phyloP scores from a whole-genome alignment of 2,329 filamentous ascomycete genomes.

The Apiospora malaysiana region DNA sequence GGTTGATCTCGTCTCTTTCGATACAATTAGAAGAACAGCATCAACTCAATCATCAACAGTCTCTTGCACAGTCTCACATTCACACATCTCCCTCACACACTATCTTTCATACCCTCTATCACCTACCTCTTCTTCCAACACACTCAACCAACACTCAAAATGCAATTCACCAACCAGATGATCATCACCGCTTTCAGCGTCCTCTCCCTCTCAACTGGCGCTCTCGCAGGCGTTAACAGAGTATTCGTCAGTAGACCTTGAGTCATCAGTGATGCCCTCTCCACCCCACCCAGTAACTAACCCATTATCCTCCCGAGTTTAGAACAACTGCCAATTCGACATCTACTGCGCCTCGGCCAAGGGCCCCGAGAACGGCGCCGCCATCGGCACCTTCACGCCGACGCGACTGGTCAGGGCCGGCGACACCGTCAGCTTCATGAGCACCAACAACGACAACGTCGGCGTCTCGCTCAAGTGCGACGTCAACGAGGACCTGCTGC shows the following conservation, averaged over 20 bases:
- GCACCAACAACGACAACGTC: slow-evolving; percentile 29
- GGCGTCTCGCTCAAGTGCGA: slow-evolving; percentile 34
- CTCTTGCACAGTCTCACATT: background rate
- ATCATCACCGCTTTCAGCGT: background rate
- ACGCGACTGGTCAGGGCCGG: background rate
- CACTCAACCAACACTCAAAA: background rate
- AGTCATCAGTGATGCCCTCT: background rate
- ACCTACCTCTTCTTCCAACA: background rate
- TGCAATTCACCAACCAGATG: background rate
- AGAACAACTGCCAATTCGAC: slow-evolving; percentile 17
- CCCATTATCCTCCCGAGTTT: background rate
- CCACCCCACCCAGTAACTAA: background rate
- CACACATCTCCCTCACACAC: background rate
- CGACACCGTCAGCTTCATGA: slow-evolving; percentile 1
- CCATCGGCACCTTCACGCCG: background rate
- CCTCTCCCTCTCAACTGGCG: background rate
- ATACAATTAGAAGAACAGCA: background rate
- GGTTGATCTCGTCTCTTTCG: background rate
- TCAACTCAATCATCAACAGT: background rate
- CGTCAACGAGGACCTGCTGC: slow-evolving; percentile 1
- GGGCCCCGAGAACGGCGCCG: background rate
- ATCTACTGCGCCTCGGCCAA: slow-evolving; percentile 18
- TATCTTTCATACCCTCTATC: background rate
- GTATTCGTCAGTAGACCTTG: background rate
- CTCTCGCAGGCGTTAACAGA: slow-evolving; percentile 1